A percentile compares a stretch with the other conserved stretches of the same genome.
Evolutionary conservation across 148 eudicot genomes (phyloP).

Genomic region (Nyssa sinensis): DNA sequence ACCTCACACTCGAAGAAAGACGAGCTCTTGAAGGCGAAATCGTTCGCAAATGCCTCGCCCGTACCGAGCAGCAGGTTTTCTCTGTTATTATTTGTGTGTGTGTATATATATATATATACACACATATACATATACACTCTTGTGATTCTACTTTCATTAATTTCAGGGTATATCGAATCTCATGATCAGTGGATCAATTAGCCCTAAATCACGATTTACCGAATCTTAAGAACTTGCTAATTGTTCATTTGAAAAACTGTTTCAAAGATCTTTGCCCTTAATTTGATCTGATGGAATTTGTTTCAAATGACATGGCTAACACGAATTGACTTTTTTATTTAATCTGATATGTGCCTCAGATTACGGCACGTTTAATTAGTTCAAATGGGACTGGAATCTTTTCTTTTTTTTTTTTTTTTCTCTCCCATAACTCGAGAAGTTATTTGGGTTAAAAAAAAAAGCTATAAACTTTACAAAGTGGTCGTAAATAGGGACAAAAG

Average conservation of each 20-base stretch:
- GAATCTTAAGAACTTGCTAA: no score
- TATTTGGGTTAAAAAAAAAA: no score
- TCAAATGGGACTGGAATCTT: not conserved
- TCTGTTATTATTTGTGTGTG: not conserved
- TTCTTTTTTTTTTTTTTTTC: no score
- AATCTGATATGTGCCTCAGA: not conserved
- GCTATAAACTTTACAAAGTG: no score
- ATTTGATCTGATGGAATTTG: not conserved
- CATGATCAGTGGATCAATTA: not conserved
- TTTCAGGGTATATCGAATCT: not conserved
- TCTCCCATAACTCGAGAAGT: no score
- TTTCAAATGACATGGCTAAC: not conserved
- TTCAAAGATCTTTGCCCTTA: not conserved
- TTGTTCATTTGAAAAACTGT: no score
- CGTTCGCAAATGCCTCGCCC: constrained; percentile 98
- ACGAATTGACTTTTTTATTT: not conserved
- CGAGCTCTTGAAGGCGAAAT: constrained; percentile 98
- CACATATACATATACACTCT: not conserved
- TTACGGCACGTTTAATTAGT: not conserved
- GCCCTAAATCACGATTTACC: not conserved
- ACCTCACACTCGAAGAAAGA: constrained; percentile 82
- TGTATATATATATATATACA: not conserved
- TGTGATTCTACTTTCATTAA: not conserved
- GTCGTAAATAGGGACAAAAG: not conserved
- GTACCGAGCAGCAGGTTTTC: constrained; percentile 81